A percentile compares a stretch with the other conserved stretches of the same genome.
Evolutionary conservation across 2,329 filamentous ascomycete species (phyloP).

Genomic region (Drechslerella coelobrocha): DNA sequence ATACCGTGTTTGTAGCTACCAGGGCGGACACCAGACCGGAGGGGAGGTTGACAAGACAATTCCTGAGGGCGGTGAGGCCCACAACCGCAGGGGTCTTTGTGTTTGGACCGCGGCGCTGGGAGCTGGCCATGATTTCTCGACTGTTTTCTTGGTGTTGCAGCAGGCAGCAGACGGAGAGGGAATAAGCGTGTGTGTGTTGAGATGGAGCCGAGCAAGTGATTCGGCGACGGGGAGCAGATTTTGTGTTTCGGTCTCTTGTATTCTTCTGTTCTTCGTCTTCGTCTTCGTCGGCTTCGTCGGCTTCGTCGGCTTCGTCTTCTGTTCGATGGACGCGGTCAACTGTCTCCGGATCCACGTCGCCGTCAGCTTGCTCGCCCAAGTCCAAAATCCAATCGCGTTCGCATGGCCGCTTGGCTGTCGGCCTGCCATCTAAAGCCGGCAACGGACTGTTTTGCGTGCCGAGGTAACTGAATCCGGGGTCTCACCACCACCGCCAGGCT

Average conservation of each 20-base stretch:
- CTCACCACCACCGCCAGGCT: not conserved
- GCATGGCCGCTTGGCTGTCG: no score
- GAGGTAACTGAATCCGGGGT: conserved; percentile 2
- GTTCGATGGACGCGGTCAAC: not conserved
- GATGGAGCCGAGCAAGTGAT: no score
- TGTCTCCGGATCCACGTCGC: no score
- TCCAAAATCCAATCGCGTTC: not conserved
- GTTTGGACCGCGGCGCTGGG: conserved; percentile 46
- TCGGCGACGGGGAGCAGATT: no score
- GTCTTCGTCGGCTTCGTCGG: not conserved
- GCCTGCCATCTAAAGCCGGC: not conserved
- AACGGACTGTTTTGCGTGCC: not conserved
- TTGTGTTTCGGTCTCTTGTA: no score
- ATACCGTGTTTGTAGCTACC: conserved; percentile 86
- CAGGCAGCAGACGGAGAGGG: not conserved
- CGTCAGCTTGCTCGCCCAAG: no score
- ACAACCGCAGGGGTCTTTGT: conserved; percentile 74
- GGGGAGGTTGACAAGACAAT: conserved; percentile 92
- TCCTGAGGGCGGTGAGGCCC: conserved; percentile 85
- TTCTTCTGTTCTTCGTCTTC: no score
- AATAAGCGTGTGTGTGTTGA: not conserved
- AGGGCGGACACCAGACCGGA: conserved; percentile 81
- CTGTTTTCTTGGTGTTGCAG: no score
- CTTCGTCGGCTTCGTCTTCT: no score
- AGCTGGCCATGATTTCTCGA: conserved; percentile 30